Evolutionary conservation across 2,329 filamentous ascomycete species (phyloP), one percentile per base, ranked within the genome.

Genomic region (Colletotrichum liaoningense): DNA sequence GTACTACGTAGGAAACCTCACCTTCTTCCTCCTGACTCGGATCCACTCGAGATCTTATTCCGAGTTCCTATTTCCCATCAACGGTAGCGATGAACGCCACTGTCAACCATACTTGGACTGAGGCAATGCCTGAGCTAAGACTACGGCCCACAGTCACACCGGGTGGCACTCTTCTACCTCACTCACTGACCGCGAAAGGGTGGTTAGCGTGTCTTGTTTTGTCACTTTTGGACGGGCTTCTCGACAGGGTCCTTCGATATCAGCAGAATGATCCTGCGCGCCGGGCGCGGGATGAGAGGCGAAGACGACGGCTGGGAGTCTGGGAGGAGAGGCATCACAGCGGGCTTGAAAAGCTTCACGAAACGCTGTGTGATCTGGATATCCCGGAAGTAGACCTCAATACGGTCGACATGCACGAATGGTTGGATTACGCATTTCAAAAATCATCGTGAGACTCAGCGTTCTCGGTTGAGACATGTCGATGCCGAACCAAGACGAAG

Each of bases 321-420:
- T 73, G 70, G 70, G 67, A 73, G 5, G 62, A 73, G 38, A 56
- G 70, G 19, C 67, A 73, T 9, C 67, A 73, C 28, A 52, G 55
- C 19, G 69, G 69, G 12, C 60, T 73, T 11, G 67, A 73, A 33
- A 73, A 70, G 35, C 49, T 73, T n/a, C 70, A 73, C 38, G 56
- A 70, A 42, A 46, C 65, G 33, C 49, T 73, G 4, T 33, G 60
- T 11, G 70, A 73, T 1, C 35, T 73, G 9, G 70, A 73, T 0
- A 70, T 73, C 19, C 28, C 70, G 2, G 70, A 73, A 7, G 60
- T 73, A 9, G 70, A 73, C 22, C 33, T 72, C 5, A 73, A 73
- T 4, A 73, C 70, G 19, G 62, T 73, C 19, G 60, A 73, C 11
- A 70, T 73, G 66, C 70, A 73, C 9, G 70, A 73, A 35, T 73